These are phyloP conservation scores for Trichoderma sp. DNA, from an alignment of 2,329 filamentous ascomycete species.

Conservation along the genomic window DNA sequence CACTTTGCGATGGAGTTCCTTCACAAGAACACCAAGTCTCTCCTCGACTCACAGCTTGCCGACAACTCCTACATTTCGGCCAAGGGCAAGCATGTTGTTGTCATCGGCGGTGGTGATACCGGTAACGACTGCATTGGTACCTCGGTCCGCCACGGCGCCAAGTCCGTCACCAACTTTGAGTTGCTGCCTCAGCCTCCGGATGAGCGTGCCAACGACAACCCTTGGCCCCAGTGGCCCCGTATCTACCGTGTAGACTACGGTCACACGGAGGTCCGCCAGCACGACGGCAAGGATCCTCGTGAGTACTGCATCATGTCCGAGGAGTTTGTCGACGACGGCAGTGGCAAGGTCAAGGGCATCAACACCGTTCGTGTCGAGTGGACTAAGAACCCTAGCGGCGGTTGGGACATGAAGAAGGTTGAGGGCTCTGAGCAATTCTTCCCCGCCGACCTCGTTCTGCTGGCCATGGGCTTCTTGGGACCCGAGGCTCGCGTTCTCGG, in stretches of 20 bases:
- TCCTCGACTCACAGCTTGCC: conserved; percentile 83
- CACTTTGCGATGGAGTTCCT: conserved; percentile 98
- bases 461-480: conserved; percentile 97
- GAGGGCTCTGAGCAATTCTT: conserved; percentile 94
- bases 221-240: conserved; percentile 97
- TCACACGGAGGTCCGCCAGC: conserved; percentile 90
- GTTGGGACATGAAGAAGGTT: conserved; percentile 98
- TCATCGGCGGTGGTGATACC: conserved; percentile 96
- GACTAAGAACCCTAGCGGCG: conserved; percentile 83
- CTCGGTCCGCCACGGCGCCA: conserved; percentile 90
- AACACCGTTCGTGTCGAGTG: conserved; percentile 94
- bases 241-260: conserved; percentile 99
- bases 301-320: conserved; percentile 99
- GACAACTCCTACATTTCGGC: conserved; percentile 89
- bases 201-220: conserved; percentile 89
- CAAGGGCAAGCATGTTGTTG: conserved; percentile 92
- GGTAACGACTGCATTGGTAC: conserved; percentile 98
- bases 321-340: conserved; percentile 88
- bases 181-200: conserved; percentile 87
- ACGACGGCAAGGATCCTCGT: conserved; percentile 92
- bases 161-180: conserved; percentile 96
- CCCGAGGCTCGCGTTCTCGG: conserved; percentile 86
- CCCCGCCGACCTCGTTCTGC: conserved; percentile 87
- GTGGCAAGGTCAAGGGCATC: conserved; percentile 87
- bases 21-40: conserved; percentile 95